phyloP scores from a whole-genome alignment of 139 green algal species.

The Tetraselmis chui region DNA sequence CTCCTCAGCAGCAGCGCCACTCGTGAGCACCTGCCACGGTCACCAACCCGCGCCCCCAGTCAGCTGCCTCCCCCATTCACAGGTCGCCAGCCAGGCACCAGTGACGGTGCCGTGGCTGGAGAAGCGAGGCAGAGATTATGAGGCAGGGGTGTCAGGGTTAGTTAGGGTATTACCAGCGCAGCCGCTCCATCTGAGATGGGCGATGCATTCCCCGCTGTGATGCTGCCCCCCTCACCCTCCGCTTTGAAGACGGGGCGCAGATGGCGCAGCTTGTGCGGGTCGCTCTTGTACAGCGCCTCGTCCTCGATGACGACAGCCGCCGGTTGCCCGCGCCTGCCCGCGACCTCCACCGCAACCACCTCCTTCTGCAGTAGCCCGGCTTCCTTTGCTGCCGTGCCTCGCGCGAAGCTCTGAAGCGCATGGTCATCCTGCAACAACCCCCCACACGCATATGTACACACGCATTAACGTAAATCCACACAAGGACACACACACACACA shows the following conservation, averaged over 20 bases:
- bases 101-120: too few relatives aligned
- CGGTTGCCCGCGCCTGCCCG: conserved; percentile 3
- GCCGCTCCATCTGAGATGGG: conserved; percentile 83
- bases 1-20: too few relatives aligned
- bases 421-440: conserved; percentile 66
- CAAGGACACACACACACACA: too few relatives aligned
- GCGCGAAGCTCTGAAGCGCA: conserved; percentile 47
- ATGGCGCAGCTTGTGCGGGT: conserved; percentile 59
- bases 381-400: conserved; percentile 35
- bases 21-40: too few relatives aligned
- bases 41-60: too few relatives aligned
- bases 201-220: conserved; percentile 83
- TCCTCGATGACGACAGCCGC: conserved; percentile 30
- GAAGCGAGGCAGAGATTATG: too few relatives aligned
- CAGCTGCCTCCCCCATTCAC: too few relatives aligned
- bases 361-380: conserved; percentile 44
- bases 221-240: conserved; percentile 39
- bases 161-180: conserved; percentile 77
- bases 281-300: conserved; percentile 58
- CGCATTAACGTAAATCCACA: too few relatives aligned
- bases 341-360: conserved; percentile 47
- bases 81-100: too few relatives aligned
- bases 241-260: conserved; percentile 72
- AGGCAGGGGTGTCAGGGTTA: too few relatives aligned
- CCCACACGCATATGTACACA: too few relatives aligned